These are phyloP conservation scores for Exophiala dermatitidis DNA, from an alignment of 2,329 filamentous ascomycete genomes.

Conservation along the genomic window DNA sequence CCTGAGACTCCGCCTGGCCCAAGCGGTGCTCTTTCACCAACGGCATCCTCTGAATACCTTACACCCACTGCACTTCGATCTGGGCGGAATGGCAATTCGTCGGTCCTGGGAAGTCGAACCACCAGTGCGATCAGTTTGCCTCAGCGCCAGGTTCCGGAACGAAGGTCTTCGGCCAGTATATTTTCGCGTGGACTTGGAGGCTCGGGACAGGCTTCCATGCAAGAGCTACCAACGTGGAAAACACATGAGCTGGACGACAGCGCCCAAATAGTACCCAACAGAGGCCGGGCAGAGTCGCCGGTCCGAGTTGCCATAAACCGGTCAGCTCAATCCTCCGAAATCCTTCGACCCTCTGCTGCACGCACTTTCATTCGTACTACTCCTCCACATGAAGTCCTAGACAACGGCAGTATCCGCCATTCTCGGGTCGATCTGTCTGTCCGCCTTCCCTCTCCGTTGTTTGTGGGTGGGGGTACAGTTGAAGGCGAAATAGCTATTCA, in stretches of 20 bases:
- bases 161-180: constrained; percentile 24
- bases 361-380: constrained; percentile 44
- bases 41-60: constrained; percentile 19
- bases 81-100: neutral
- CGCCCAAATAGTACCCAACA: constrained; percentile 35
- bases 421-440: constrained; percentile 44
- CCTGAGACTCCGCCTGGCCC: constrained; percentile 7
- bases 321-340: constrained; percentile 40
- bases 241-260: constrained; percentile 17
- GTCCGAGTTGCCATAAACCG: constrained; percentile 40
- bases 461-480: constrained; percentile 49
- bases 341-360: constrained; percentile 38
- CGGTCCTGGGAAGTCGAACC: constrained; percentile 17
- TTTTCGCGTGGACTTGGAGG: constrained; percentile 16
- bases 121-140: constrained; percentile 25
- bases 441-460: constrained; percentile 46
- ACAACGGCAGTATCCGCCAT: constrained; percentile 44
- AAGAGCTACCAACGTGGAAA: constrained; percentile 25
- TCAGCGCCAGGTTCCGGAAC: constrained; percentile 20
- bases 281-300: constrained; percentile 44
- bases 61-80: constrained; percentile 13
- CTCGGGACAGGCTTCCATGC: constrained; percentile 19
- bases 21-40: constrained; percentile 15
- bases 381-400: constrained; percentile 43
- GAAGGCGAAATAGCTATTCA: constrained; percentile 46